Base-by-base conservation (phyloP, 768 basidiomycete genomes). In the Termitomyces sp. region DNA sequence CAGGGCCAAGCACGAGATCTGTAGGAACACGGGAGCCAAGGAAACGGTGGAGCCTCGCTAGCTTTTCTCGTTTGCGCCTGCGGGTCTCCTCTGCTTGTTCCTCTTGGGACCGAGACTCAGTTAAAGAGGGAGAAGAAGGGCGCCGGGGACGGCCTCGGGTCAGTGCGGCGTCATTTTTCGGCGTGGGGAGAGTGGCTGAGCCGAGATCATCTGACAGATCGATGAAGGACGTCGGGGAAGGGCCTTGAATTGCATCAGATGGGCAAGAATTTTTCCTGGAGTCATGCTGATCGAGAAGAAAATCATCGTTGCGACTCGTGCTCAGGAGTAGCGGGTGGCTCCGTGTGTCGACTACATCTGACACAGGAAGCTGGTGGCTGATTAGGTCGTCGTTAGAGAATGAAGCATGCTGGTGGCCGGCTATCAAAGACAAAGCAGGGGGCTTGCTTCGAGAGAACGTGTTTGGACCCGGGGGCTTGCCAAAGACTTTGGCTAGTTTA, bases 31-130 rank as follows among this genome's bases (percentile, higher is more conserved):
- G 82, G 20, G 89, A 91, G n/a, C 91, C 92, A 34, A 93, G 79
- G 72, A 88, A 93, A 46, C 92, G 88, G 71, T 93, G 90, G 4
- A 94, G 79, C 69, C 86, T 93, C 3, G 88, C 88, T 46, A 94
- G 75, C 63, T 86, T 85, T 63, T 90, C 88, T 51, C 91, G 80
- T 71, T 88, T 91, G 60, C 82, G 81, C 56, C 83, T 76, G 59
- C 82, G 82, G 58, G 87, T 84, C 22, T 83, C 82, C 50, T 91
- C 89, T 18, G 74, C 80, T 58, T 74, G 79, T 58, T 79, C 79
- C 55, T 85, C 82, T 24, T 79, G 73, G 49, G 80, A 73, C 66
- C 84, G 65, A 51, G 73, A 76, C 55, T 83, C 80, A 42, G 75
- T 75, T 45, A 83, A 66, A 40, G 82, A 78, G 48, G 72, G 74